These are phyloP conservation scores for Gamarada debralockiae DNA, from an alignment of 495 filamentous ascomycete genomes.

Conservation along the genomic window DNA sequence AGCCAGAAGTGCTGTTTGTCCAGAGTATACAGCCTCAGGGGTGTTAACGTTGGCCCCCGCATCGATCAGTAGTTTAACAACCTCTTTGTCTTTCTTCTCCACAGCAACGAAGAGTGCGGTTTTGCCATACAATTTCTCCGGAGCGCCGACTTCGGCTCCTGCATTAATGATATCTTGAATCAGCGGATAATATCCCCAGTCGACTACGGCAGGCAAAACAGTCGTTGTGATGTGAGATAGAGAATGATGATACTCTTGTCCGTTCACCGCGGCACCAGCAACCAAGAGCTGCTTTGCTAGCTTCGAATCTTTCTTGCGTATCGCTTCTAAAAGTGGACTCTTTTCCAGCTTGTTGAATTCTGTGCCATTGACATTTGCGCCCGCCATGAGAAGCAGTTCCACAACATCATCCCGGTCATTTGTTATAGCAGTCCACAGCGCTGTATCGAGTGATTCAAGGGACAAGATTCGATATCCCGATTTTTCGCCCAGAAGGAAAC, in stretches of 20 bases:
- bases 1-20: constrained; percentile 5
- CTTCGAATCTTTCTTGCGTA: constrained; percentile 3
- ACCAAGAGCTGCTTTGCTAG: constrained; percentile 5
- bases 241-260: no score
- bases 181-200: constrained; percentile 11
- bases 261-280: constrained; percentile 10
- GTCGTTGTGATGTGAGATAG: no score
- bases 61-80: constrained; percentile 4
- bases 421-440: constrained; percentile 1
- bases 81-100: neutral
- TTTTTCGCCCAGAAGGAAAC: constrained; percentile 7
- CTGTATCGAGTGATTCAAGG: constrained; percentile 3
- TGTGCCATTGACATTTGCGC: constrained; percentile 9
- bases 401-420: constrained; percentile 8
- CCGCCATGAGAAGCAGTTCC: constrained; percentile 4
- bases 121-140: constrained; percentile 6
- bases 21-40: neutral
- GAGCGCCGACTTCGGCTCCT: constrained; percentile 7
- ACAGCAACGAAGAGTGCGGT: constrained; percentile 10
- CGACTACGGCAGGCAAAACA: constrained; percentile 6
- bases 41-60: constrained; percentile 11
- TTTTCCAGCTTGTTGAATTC: neutral
- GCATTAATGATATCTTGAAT: constrained; percentile 10
- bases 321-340: constrained; percentile 5
- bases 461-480: constrained; percentile 1